Conservation (phyloP, 2,329 filamentous ascomycete genomes). For the Clathrospora elynae region DNA sequence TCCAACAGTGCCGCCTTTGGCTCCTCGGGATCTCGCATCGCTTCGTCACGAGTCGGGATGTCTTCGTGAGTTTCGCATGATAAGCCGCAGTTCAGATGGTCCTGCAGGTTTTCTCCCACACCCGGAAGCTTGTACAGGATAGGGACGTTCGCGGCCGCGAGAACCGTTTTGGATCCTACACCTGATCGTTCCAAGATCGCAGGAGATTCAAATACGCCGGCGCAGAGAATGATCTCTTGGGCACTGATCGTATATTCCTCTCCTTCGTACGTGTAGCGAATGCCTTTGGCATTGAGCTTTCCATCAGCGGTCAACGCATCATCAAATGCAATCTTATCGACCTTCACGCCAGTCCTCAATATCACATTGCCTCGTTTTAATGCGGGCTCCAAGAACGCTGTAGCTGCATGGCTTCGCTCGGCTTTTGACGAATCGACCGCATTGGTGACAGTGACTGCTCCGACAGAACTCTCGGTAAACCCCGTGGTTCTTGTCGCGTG, state of each 20-base stretch:
- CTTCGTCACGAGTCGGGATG: slow-evolving; percentile 18
- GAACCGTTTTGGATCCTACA: slow-evolving; percentile 56
- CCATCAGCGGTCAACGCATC: slow-evolving; percentile 9
- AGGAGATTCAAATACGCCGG: slow-evolving; percentile 59
- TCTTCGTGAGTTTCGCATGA: slow-evolving; percentile 18
- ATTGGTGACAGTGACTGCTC: slow-evolving; percentile 24
- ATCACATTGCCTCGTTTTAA: slow-evolving; percentile 22
- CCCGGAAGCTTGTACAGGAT: slow-evolving; percentile 61
- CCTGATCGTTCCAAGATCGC: slow-evolving; percentile 63
- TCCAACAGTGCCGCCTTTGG: slow-evolving; percentile 16
- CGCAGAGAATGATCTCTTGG: slow-evolving; percentile 37
- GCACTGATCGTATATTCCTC: slow-evolving; percentile 11
- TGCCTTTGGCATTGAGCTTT: slow-evolving; percentile 19
- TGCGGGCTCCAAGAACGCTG: slow-evolving; percentile 24
- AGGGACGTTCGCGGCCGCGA: slow-evolving; percentile 57
- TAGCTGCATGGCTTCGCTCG: slow-evolving; percentile 28
- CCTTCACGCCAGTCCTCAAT: slow-evolving; percentile 20
- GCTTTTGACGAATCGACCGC: slow-evolving; percentile 23
- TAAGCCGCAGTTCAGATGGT: slow-evolving; percentile 51
- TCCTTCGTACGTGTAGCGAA: slow-evolving; percentile 16
- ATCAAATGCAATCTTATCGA: slow-evolving; percentile 20
- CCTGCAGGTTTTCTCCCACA: slow-evolving; percentile 67
- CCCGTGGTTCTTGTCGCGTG: slow-evolving; percentile 13
- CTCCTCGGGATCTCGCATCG: slow-evolving; percentile 12
- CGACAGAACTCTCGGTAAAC: slow-evolving; percentile 16